A percentile compares a stretch with the other conserved stretches of the same genome.
phyloP scores from a whole-genome alignment of 306 rosid species.

The Rubus parviflorus region DNA sequence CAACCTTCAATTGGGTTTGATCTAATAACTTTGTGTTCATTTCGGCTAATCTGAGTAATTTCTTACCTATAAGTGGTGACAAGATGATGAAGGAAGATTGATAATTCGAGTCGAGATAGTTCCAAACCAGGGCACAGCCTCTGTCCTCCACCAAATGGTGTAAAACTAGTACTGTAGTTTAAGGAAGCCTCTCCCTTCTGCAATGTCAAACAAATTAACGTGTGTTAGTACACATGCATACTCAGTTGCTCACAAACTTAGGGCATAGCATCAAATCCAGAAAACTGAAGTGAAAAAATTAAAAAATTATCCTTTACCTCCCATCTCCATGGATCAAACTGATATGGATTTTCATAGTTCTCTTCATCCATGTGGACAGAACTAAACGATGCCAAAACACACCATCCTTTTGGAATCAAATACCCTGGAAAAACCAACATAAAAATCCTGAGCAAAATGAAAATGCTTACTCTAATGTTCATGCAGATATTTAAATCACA shows the following conservation, averaged over 20 bases:
- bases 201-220: not conserved
- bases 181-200: conserved; percentile 39
- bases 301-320: conserved; percentile 47
- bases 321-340: conserved; percentile 94
- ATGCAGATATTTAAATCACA: not conserved
- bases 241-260: not conserved
- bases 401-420: conserved; percentile 71
- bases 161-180: conserved; percentile 41
- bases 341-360: conserved; percentile 60
- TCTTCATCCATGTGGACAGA: conserved; percentile 75
- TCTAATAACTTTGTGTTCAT: not conserved
- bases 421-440: conserved; percentile 46
- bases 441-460: not conserved
- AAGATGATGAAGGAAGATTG: conserved; percentile 43
- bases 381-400: conserved; percentile 72
- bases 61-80: conserved; percentile 38
- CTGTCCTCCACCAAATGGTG: conserved; percentile 95
- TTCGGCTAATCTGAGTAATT: not conserved
- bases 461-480: not conserved
- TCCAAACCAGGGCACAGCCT: conserved; percentile 94
- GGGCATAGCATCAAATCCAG: not conserved
- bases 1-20: not conserved
- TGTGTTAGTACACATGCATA: not conserved
- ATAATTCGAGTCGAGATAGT: conserved; percentile 56
- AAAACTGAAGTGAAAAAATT: not conserved